A percentile compares a stretch with the other conserved stretches of the same genome.
Evolutionary conservation across 495 filamentous ascomycete genomes (phyloP).

Genomic region (Paragyromitra xinjiangensis): DNA sequence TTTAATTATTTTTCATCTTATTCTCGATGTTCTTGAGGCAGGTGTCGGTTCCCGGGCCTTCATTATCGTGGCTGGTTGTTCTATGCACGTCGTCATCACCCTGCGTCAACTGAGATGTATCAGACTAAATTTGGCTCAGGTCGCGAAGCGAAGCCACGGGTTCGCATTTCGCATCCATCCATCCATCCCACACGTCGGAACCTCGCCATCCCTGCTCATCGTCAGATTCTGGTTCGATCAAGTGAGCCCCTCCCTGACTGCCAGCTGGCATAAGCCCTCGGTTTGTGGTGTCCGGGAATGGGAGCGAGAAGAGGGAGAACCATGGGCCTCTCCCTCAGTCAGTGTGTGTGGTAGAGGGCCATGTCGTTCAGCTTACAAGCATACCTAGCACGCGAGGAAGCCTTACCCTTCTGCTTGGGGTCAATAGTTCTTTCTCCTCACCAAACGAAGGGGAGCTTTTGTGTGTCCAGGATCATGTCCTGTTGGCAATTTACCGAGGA

Average conservation of each 20-base stretch:
- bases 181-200: conserved; percentile 53
- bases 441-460: conserved; percentile 32
- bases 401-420: conserved; percentile 18
- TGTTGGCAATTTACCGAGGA: conserved; percentile 45
- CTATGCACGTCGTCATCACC: conserved; percentile 57
- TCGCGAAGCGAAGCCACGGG: conserved; percentile 57
- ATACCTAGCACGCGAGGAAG: conserved; percentile 24
- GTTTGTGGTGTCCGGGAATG: conserved; percentile 49
- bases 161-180: conserved; percentile 53
- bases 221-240: conserved; percentile 55
- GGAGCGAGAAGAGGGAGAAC: conserved; percentile 37
- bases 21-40: conserved; percentile 31
- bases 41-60: conserved; percentile 50
- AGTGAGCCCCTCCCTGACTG: conserved; percentile 56
- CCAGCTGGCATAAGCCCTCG: conserved; percentile 55
- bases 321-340: conserved; percentile 33
- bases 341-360: conserved; percentile 31
- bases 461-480: conserved; percentile 5
- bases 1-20: conserved; percentile 29
- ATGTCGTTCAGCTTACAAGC: conserved; percentile 30
- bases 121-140: conserved; percentile 58
- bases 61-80: conserved; percentile 57
- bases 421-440: conserved; percentile 21
- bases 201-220: conserved; percentile 54
- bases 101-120: conserved; percentile 57